Percentiles rank a stretch among this genome's conserved stretches.
These are phyloP conservation scores for Endothia cerciana DNA, from an alignment of 2,329 filamentous ascomycete genomes.

Conservation along the genomic window DNA sequence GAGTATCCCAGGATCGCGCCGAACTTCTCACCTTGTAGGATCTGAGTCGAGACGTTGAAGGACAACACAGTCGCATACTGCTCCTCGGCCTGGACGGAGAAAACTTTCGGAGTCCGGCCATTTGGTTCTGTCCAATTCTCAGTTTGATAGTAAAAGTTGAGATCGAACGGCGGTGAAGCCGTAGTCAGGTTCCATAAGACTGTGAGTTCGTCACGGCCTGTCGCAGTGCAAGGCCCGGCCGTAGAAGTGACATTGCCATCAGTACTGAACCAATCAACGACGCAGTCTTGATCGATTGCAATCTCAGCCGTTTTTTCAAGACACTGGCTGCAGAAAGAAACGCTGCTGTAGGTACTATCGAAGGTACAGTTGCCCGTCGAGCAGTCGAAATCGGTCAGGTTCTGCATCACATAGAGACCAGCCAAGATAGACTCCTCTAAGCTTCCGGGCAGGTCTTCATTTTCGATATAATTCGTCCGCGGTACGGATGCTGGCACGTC, in stretches of 20 bases:
- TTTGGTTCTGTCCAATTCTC: background rate
- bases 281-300: background rate
- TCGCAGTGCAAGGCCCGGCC: too few relatives aligned
- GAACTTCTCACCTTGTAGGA: background rate
- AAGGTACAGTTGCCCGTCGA: slow-evolving; percentile 20
- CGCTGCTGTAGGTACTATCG: background rate
- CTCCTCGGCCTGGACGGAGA: background rate
- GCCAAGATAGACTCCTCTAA: background rate
- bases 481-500: background rate
- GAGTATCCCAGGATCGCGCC: background rate
- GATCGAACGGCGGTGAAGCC: background rate
- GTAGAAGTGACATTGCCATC: too few relatives aligned
- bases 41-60: background rate
- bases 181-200: slow-evolving; percentile 4
- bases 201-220: background rate
- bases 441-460: background rate
- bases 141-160: background rate
- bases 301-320: slow-evolving; percentile 1
- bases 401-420: background rate
- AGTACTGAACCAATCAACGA: too few relatives aligned
- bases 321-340: slow-evolving; percentile 11
- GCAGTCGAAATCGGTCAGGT: slow-evolving; percentile 12
- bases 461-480: slow-evolving; percentile 10
- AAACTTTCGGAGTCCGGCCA: background rate
- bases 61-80: background rate